Evolutionary conservation across 352 stramenopile species (phyloP).

Genomic region (Phytopythium montanum): DNA sequence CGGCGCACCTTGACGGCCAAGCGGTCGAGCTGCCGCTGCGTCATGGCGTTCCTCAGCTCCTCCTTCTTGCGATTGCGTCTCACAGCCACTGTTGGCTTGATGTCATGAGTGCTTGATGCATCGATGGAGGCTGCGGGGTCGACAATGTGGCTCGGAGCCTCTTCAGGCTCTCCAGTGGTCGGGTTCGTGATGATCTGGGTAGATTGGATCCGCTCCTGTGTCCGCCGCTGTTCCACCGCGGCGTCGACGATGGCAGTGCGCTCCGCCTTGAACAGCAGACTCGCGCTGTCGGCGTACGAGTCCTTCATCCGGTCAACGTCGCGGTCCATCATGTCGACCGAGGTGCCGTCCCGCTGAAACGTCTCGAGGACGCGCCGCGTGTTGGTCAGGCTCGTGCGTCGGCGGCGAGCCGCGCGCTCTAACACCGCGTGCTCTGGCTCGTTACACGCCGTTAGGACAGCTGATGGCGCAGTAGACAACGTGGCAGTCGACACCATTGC

Average conservation of each 20-base stretch:
- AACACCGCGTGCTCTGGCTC: not conserved
- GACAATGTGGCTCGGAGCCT: constrained; percentile 34
- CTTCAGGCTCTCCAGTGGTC: constrained; percentile 31
- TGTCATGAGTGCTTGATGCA: not conserved
- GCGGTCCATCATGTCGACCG: constrained; percentile 21
- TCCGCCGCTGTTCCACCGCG: constrained; percentile 7
- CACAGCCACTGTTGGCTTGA: not conserved
- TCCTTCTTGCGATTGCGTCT: constrained; percentile 29
- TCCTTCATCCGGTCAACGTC: constrained; percentile 38
- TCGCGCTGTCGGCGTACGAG: constrained; percentile 39
- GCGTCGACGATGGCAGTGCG: constrained; percentile 16
- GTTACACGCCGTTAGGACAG: not conserved
- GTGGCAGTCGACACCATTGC: not conserved
- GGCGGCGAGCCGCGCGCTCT: constrained; percentile 1
- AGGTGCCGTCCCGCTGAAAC: constrained; percentile 28
- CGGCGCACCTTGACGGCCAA: constrained; percentile 1
- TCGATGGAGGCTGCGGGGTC: constrained; percentile 3
- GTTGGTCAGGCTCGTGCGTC: constrained; percentile 42
- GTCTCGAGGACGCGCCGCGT: constrained; percentile 39
- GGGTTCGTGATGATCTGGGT: constrained; percentile 33
- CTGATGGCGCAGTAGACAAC: not conserved
- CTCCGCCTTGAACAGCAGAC: constrained; percentile 52
- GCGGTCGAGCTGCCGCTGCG: constrained; percentile 9
- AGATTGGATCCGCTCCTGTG: constrained; percentile 8
- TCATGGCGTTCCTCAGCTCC: constrained; percentile 26